Evolutionary conservation across 2,329 filamentous ascomycete genomes (phyloP).

Genomic region (Zymoseptoria tritici): DNA sequence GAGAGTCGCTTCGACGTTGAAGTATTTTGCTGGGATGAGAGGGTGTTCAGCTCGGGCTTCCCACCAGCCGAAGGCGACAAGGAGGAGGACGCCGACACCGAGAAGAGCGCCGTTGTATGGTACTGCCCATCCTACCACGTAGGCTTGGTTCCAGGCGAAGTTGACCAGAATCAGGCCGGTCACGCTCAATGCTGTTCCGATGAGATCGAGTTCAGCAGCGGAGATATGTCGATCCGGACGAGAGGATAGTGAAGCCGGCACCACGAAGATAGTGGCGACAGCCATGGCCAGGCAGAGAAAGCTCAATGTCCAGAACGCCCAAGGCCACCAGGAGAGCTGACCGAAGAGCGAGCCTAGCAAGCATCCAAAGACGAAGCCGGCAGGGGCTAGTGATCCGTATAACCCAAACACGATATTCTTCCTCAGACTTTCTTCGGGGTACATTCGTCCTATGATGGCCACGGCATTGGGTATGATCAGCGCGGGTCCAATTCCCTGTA

Average conservation of each 20-base stretch:
- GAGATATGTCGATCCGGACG: background rate
- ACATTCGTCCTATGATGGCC: constrained; percentile 3
- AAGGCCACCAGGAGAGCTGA: constrained; percentile 5
- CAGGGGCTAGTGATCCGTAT: background rate
- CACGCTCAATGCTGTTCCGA: constrained; percentile 4
- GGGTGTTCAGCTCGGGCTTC: constrained; percentile 1
- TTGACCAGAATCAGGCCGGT: constrained; percentile 5
- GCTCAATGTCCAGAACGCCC: constrained; percentile 4
- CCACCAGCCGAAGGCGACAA: constrained; percentile 7
- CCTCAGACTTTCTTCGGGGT: background rate
- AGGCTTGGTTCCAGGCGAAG: constrained; percentile 9
- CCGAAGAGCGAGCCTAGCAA: constrained; percentile 3
- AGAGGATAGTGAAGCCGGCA: background rate
- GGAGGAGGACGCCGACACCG: background rate
- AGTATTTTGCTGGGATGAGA: background rate
- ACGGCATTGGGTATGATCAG: constrained; percentile 3
- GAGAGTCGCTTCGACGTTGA: background rate
- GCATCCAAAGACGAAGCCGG: background rate
- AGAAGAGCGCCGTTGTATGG: constrained; percentile 6
- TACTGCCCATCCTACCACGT: constrained; percentile 5
- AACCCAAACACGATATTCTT: background rate
- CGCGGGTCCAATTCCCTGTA: constrained; percentile 3
- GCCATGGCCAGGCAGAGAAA: background rate
- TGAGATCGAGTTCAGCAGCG: background rate
- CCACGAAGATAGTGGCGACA: background rate